Evolutionary conservation across 2,329 filamentous ascomycete species (phyloP).

Genomic region (Lachnellula arida): DNA sequence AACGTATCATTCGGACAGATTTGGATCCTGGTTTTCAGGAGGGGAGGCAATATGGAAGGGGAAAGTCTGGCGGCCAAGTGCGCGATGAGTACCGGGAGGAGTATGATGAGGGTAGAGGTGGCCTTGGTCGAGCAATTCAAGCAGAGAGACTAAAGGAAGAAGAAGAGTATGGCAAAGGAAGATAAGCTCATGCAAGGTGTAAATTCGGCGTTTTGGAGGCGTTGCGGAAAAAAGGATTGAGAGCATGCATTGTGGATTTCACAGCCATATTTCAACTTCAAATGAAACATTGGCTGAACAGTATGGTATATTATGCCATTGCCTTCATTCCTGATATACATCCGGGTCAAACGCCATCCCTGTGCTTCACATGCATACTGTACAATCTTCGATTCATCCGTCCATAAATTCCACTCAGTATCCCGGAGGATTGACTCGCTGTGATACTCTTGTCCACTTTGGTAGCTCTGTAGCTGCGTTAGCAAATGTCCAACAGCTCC

Average conservation of each 20-base stretch:
- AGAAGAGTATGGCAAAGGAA: slow-evolving; percentile 54
- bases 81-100: slow-evolving; percentile 97
- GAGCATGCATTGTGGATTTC: slow-evolving; percentile 8
- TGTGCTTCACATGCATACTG: slow-evolving; percentile 21
- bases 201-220: slow-evolving; percentile 16
- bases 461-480: slow-evolving; percentile 56
- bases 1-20: slow-evolving; percentile 93
- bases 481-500: background rate
- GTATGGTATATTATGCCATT: slow-evolving; percentile 14
- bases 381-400: slow-evolving; percentile 15
- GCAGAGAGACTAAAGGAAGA: slow-evolving; percentile 55
- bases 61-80: slow-evolving; percentile 94
- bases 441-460: slow-evolving; percentile 94
- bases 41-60: slow-evolving; percentile 90
- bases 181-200: slow-evolving; percentile 34
- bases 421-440: slow-evolving; percentile 89
- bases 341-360: slow-evolving; percentile 26
- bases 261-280: background rate
- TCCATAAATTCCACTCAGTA: slow-evolving; percentile 49
- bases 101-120: slow-evolving; percentile 90
- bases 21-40: slow-evolving; percentile 94
- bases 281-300: background rate
- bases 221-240: slow-evolving; percentile 22
- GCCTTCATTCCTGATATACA: slow-evolving; percentile 23
- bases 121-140: slow-evolving; percentile 74